Conservation (phyloP, 2,329 filamentous ascomycete species). For the Colletotrichum plurivorum region DNA sequence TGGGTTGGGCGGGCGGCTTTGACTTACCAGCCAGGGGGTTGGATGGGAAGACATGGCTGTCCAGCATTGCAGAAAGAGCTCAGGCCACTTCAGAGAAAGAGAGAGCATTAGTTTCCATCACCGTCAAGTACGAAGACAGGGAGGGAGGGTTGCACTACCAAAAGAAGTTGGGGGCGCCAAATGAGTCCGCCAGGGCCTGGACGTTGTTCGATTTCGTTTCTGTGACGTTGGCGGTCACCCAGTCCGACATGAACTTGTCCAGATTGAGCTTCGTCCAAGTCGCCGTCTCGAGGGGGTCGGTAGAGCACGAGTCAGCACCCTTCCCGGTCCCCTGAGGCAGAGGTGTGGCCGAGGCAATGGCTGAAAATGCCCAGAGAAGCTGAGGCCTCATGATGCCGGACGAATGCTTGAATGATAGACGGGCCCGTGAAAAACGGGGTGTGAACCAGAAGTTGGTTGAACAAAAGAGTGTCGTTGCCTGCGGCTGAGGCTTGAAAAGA, state of each 20-base stretch:
- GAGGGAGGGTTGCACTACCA: not conserved
- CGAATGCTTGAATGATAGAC: not conserved
- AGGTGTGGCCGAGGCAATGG: not conserved
- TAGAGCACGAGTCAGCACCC: conserved; percentile 5
- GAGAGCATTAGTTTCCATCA: too few species aligned
- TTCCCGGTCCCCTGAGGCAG: not conserved
- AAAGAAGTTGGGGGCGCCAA: not conserved
- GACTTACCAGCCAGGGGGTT: conserved; percentile 1
- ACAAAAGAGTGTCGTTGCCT: not conserved
- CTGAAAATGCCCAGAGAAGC: not conserved
- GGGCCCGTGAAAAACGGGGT: not conserved
- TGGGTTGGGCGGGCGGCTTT: not conserved
- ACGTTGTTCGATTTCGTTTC: not conserved
- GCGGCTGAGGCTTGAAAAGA: conserved; percentile 1
- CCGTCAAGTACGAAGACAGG: not conserved
- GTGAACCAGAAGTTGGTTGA: not conserved
- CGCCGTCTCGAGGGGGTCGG: not conserved
- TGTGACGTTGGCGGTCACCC: not conserved
- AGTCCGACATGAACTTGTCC: not conserved
- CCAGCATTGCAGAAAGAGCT: conserved; percentile 3
- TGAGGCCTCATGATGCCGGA: not conserved
- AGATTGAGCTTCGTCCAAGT: conserved; percentile 14
- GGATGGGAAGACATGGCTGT: not conserved
- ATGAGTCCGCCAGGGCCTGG: not conserved
- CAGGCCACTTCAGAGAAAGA: not conserved